A percentile compares a stretch with the other conserved stretches of the same genome.
phyloP scores from a whole-genome alignment of 441 rosid genomes.

The Adansonia rubrostipa region DNA sequence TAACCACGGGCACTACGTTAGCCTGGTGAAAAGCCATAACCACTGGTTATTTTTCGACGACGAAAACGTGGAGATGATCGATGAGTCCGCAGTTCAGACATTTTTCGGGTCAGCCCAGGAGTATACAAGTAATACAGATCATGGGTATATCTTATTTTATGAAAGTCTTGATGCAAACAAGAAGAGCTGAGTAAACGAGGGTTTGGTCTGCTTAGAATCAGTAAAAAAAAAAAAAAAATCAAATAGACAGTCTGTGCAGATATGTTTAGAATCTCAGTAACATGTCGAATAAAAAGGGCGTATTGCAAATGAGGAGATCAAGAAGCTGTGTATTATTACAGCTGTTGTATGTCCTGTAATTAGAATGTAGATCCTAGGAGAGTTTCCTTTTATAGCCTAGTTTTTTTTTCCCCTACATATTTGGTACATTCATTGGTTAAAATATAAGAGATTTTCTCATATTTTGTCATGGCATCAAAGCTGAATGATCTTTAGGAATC shows the following conservation, averaged over 20 bases:
- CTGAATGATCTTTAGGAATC: not conserved
- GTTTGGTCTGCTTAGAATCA: slow-evolving; percentile 22
- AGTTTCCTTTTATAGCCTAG: not conserved
- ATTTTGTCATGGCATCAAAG: not conserved
- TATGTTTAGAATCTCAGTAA: slow-evolving; percentile 9
- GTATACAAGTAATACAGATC: slow-evolving; percentile 83
- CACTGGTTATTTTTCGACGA: slow-evolving; percentile 94
- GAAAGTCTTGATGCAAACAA: slow-evolving; percentile 63
- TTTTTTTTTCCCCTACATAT: not conserved
- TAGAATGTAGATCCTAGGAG: slow-evolving; percentile 8
- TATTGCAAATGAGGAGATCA: slow-evolving; percentile 7
- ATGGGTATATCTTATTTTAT: slow-evolving; percentile 90
- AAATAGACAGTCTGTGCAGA: not conserved
- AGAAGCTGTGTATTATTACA: not conserved
- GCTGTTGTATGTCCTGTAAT: slow-evolving; percentile 10
- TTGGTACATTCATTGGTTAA: not conserved
- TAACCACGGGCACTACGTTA: slow-evolving; percentile 92
- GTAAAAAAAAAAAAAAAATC: not conserved
- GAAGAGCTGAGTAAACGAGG: slow-evolving; percentile 50
- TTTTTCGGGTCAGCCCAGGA: slow-evolving; percentile 94
- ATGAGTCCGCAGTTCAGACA: slow-evolving; percentile 88
- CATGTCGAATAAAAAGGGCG: not conserved
- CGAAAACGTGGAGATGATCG: slow-evolving; percentile 90
- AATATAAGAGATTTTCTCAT: not conserved
- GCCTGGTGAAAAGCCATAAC: slow-evolving; percentile 89